Evolutionary conservation across 352 stramenopile genomes (phyloP).

Genomic region (Phytophthora podocarpi): DNA sequence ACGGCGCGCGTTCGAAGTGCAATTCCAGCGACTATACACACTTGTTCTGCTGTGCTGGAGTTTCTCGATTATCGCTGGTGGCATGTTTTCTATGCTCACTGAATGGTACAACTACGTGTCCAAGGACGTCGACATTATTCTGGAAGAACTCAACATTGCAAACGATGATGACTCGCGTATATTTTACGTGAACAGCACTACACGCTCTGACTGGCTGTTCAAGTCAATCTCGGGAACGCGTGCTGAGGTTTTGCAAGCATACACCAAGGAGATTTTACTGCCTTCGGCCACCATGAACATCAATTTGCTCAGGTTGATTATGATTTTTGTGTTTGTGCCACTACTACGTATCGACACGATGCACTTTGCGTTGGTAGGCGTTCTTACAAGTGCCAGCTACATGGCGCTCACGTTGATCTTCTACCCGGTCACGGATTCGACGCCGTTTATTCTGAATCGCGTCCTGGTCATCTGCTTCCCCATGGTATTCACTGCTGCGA

Average conservation of each 20-base stretch:
- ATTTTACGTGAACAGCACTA: slow-evolving; percentile 70
- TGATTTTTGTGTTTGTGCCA: slow-evolving; percentile 78
- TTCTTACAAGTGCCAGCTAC: slow-evolving; percentile 67
- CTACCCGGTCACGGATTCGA: slow-evolving; percentile 66
- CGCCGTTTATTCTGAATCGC: slow-evolving; percentile 69
- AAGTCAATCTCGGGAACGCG: slow-evolving; percentile 59
- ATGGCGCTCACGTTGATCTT: slow-evolving; percentile 64
- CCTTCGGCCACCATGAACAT: slow-evolving; percentile 81
- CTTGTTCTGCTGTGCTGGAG: slow-evolving; percentile 70
- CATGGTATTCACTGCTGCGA: slow-evolving; percentile 65
- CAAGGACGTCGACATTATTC: slow-evolving; percentile 70
- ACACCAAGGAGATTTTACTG: slow-evolving; percentile 70
- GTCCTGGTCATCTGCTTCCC: slow-evolving; percentile 74
- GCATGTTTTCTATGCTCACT: slow-evolving; percentile 85
- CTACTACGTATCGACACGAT: slow-evolving; percentile 78
- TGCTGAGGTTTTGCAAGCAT: slow-evolving; percentile 58
- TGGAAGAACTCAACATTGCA: slow-evolving; percentile 56
- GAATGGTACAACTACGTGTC: slow-evolving; percentile 82
- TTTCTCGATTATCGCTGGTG: slow-evolving; percentile 73
- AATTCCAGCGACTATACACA: slow-evolving; percentile 81
- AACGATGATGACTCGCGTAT: slow-evolving; percentile 30
- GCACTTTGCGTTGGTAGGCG: slow-evolving; percentile 62
- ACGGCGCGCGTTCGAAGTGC: slow-evolving; percentile 63
- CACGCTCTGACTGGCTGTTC: slow-evolving; percentile 57
- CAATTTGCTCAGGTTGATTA: slow-evolving; percentile 76